Evolutionary conservation across 192 early-diverging fungal species (phyloP), one percentile per base, ranked within the genome.

Genomic region (Kickxella alabastrina): DNA sequence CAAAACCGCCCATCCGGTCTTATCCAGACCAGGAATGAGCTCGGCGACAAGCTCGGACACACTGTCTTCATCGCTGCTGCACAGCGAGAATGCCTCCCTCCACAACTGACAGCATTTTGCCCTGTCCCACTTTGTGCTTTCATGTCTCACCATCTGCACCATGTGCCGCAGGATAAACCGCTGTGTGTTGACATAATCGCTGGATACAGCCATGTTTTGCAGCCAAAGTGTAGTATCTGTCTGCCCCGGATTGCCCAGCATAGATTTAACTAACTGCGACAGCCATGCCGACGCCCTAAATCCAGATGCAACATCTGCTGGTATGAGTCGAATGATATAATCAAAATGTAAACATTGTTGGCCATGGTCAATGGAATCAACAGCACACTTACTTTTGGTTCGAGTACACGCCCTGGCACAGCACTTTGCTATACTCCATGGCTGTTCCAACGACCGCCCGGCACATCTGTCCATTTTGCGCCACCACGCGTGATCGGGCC

Each of bases 371-470:
- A 27, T n/a, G 3, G 18, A 43, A 15, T 19, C 4, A 32, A 3
- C 18, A 13, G 7, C 19, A 62, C 12, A 8, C 65, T 40, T 60
- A 57, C 65, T 39, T 50, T 40, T 74, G 58, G 43, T 66, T 65
- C 10, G 70, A 60, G 26, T 74, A 74, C 17, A 32, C 50, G 31
- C 63, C 64, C 13, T 56, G 46, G 28, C 36, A 52, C 21, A 50
- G 31, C 2, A 52, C 52, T 38, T 75, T 75, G 57, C 72, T 75
- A 42, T 75, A 75, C 43, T 68, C 72, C 38, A 65, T 49, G 14
- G 66, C 61, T 8, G 72, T 40, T 18, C 47, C 36, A 15, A 75
- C 43, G 22, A 68, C 43, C 6, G 66, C 66, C 39, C 50, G 43
- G 21, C 52, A 47, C 3, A 64, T 28, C 29, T 54, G 37, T 31